Base-by-base conservation (phyloP, 176 grass and related monocot genomes). In the Hyparrhenia diplandra region DNA sequence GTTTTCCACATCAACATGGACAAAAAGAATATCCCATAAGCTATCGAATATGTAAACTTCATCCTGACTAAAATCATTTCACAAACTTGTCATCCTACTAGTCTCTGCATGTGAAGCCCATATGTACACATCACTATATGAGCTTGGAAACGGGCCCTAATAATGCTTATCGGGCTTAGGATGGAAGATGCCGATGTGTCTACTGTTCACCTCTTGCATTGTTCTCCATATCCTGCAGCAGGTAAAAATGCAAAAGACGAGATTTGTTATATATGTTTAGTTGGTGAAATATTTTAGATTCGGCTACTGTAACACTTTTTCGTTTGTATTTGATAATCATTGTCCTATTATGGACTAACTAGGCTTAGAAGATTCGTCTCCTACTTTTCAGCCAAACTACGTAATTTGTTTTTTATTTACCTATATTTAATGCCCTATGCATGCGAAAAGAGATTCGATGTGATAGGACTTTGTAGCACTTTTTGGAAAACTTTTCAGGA, bases 181-280 rank as follows among this genome's bases (percentile, higher is more conserved):
- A 20, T 41, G 34, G 79, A 90, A 97, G 2, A 92, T 54, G 65
- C 83, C 32, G 74, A 97, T 4, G 5, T 46, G 63, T 37, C 92
- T 90, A 16, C 42, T 11, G 80, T 92, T 87, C 37, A 37, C 67
- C 21, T 78, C 55, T 73, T 94, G 94, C 80, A 75, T 97, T 97
- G 10, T 78, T 76, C 62, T 79, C 55, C 25, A 62, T 37, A 10
- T 66, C 31, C 94, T 97, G 89, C 14, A 78, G 10, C 0, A 65
- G 5, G 25, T 20, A 17, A 34, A 16, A 14, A 24, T 1, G 23
- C 21, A 6, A 69, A 20, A 17, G 5, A 25, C 1, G 3, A n/a
- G n/a, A n/a, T n/a, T n/a, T 1, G 35, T n/a, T n/a, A n/a, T n/a
- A n/a, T n/a, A n/a, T n/a, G n/a, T n/a, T n/a, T n/a, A n/a, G n/a